Conservation (phyloP, 2,329 filamentous ascomycete species). For the Aspergillus novofumigatus region DNA sequence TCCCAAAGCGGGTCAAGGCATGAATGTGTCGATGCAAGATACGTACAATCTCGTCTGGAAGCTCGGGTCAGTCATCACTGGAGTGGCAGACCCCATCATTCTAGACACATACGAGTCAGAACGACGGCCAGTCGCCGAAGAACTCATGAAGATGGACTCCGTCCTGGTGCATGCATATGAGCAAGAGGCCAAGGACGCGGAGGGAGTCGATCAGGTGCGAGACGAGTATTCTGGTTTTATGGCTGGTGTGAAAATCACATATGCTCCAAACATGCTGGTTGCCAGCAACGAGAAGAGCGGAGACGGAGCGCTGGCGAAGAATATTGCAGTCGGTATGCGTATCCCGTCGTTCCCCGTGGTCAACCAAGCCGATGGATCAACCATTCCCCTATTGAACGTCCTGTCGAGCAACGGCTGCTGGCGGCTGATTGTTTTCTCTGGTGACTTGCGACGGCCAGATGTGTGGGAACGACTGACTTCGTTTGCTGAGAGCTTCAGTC, state of each 20-base stretch:
- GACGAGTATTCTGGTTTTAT: slow-evolving; percentile 11
- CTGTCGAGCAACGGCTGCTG: slow-evolving; percentile 16
- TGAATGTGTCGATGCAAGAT: slow-evolving; percentile 50
- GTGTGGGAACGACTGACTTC: neutral
- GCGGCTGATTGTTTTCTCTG: slow-evolving; percentile 18
- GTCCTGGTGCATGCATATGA: slow-evolving; percentile 9
- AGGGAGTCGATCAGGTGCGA: slow-evolving; percentile 5
- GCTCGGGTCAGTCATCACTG: slow-evolving; percentile 44
- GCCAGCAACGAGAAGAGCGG: neutral
- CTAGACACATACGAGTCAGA: slow-evolving; percentile 49
- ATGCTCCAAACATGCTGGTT: slow-evolving; percentile 1
- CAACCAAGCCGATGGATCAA: slow-evolving; percentile 8
- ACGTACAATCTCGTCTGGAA: slow-evolving; percentile 56
- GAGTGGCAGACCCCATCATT: slow-evolving; percentile 34
- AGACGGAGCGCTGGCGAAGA: neutral
- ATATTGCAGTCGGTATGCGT: slow-evolving; percentile 14
- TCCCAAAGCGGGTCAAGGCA: slow-evolving; percentile 62
- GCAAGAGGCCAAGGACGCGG: neutral
- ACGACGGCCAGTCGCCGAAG: slow-evolving; percentile 42
- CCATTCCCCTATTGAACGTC: slow-evolving; percentile 3
- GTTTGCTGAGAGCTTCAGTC: slow-evolving; percentile 4
- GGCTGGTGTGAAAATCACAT: slow-evolving; percentile 10
- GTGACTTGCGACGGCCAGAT: slow-evolving; percentile 7
- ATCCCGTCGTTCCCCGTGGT: slow-evolving; percentile 8
- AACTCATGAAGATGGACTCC: slow-evolving; percentile 8